Conservation (phyloP, 2,329 filamentous ascomycete genomes). For the Dryadomyces quercivorus region DNA sequence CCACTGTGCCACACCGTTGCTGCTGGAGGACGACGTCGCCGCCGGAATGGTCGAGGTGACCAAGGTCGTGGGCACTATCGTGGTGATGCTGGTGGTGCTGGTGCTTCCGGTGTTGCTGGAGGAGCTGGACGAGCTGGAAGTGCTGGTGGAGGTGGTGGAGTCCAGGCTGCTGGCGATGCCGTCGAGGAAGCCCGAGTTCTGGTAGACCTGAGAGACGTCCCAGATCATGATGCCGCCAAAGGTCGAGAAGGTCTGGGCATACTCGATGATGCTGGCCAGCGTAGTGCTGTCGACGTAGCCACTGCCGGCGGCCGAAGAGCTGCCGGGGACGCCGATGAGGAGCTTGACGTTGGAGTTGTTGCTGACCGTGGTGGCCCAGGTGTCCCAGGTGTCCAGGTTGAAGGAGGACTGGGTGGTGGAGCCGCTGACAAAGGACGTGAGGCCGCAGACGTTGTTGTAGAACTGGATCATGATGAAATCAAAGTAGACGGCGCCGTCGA, state of each 20-base stretch:
- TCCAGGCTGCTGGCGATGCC: conserved; percentile 23
- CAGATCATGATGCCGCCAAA: conserved; percentile 61
- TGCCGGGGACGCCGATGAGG: conserved; percentile 48
- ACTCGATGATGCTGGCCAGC: conserved; percentile 38
- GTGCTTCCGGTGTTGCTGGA: not conserved
- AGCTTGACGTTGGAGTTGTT: conserved; percentile 49
- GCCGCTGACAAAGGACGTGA: conserved; percentile 35
- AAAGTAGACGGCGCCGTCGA: conserved; percentile 40
- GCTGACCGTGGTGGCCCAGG: conserved; percentile 46
- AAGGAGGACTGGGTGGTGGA: conserved; percentile 36
- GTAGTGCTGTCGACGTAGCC: conserved; percentile 40
- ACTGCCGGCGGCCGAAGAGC: conserved; percentile 32
- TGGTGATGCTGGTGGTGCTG: not conserved
- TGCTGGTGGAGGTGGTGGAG: not conserved
- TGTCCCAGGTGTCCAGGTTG: conserved; percentile 53
- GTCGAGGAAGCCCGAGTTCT: conserved; percentile 44
- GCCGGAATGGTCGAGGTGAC: conserved; percentile 11
- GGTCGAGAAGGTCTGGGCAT: conserved; percentile 39
- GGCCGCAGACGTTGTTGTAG: conserved; percentile 58
- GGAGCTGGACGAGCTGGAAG: not conserved
- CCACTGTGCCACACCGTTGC: conserved; percentile 17
- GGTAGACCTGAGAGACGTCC: conserved; percentile 50
- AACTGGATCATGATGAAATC: conserved; percentile 55
- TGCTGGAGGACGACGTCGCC: not conserved
- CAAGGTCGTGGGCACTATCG: conserved; percentile 8